These are phyloP conservation scores for Stachybotrys elegans DNA, from an alignment of 2,329 filamentous ascomycete species.

Conservation along the genomic window DNA sequence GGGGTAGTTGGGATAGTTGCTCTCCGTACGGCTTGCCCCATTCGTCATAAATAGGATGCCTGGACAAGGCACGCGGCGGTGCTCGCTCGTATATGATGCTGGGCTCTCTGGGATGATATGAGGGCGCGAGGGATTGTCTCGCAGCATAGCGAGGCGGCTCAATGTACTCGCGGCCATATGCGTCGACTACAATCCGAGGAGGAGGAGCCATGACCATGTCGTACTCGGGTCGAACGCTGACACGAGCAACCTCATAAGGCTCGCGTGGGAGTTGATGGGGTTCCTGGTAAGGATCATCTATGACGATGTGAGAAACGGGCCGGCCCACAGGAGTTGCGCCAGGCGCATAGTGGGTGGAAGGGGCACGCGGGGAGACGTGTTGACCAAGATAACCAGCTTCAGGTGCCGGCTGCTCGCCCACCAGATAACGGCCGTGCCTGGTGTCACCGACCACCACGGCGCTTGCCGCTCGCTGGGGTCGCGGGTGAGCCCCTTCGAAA, in stretches of 20 bases:
- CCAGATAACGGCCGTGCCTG: slow-evolving; percentile 27
- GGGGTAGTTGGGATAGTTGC: no score
- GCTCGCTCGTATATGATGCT: slow-evolving; percentile 64
- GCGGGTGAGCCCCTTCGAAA: slow-evolving; percentile 25
- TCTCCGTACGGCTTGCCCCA: no score
- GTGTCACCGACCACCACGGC: slow-evolving; percentile 19
- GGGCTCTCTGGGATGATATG: slow-evolving; percentile 38
- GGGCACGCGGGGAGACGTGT: slow-evolving; percentile 29
- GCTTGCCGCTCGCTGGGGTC: slow-evolving; percentile 18
- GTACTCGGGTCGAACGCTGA: slow-evolving; percentile 43
- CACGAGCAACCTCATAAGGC: slow-evolving; percentile 34
- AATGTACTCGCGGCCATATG: slow-evolving; percentile 74
- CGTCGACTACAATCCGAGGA: slow-evolving; percentile 71
- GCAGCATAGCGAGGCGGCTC: slow-evolving; percentile 44
- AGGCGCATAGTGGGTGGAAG: slow-evolving; percentile 30
- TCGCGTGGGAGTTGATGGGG: slow-evolving; percentile 38
- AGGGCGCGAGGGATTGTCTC: slow-evolving; percentile 50
- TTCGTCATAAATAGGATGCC: slow-evolving; percentile 42
- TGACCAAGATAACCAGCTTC: slow-evolving; percentile 26
- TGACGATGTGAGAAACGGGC: slow-evolving; percentile 35
- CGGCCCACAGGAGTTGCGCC: slow-evolving; percentile 32
- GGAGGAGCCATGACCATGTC: slow-evolving; percentile 48
- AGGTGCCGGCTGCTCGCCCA: slow-evolving; percentile 23
- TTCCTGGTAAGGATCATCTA: slow-evolving; percentile 34
- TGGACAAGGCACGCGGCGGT: slow-evolving; percentile 45